Conservation (phyloP, 2,329 filamentous ascomycete genomes). For the Ophiosphaerella herpotricha region DNA sequence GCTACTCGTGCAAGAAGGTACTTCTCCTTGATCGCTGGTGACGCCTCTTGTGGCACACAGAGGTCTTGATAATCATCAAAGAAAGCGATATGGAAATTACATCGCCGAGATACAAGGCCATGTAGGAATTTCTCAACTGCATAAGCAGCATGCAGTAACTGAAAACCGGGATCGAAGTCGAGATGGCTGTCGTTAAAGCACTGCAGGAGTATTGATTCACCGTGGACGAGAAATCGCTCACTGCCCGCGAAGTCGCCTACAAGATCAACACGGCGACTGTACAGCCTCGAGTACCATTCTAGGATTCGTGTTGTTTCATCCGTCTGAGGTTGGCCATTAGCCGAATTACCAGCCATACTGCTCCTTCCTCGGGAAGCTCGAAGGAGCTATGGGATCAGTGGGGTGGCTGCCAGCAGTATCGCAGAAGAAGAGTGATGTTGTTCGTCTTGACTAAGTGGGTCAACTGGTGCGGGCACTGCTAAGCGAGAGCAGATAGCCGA, state of each 20-base stretch:
- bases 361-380: slow-evolving; percentile 1
- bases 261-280: slow-evolving; percentile 52
- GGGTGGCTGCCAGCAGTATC: slow-evolving; percentile 9
- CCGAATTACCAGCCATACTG: slow-evolving; percentile 27
- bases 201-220: slow-evolving; percentile 70
- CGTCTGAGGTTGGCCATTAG: slow-evolving; percentile 13
- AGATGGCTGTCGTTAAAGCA: slow-evolving; percentile 66
- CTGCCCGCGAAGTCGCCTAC: slow-evolving; percentile 77
- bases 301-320: slow-evolving; percentile 29
- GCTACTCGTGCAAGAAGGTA: slow-evolving; percentile 66
- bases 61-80: slow-evolving; percentile 63
- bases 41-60: slow-evolving; percentile 57
- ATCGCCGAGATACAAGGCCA: slow-evolving; percentile 65
- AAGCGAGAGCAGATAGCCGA: slow-evolving; percentile 12
- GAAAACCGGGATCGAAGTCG: slow-evolving; percentile 68
- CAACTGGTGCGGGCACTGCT: slow-evolving; percentile 2
- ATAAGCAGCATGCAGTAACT: slow-evolving; percentile 72
- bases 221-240: slow-evolving; percentile 74
- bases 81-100: slow-evolving; percentile 73
- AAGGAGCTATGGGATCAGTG: slow-evolving; percentile 4
- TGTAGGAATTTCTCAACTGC: slow-evolving; percentile 69
- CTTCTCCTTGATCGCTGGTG: slow-evolving; percentile 49
- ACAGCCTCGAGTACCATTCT: slow-evolving; percentile 43
- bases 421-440: slow-evolving; percentile 13
- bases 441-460: slow-evolving; percentile 12